Conservation (phyloP, 2,329 filamentous ascomycete species). For the Trichothecium roseum region DNA sequence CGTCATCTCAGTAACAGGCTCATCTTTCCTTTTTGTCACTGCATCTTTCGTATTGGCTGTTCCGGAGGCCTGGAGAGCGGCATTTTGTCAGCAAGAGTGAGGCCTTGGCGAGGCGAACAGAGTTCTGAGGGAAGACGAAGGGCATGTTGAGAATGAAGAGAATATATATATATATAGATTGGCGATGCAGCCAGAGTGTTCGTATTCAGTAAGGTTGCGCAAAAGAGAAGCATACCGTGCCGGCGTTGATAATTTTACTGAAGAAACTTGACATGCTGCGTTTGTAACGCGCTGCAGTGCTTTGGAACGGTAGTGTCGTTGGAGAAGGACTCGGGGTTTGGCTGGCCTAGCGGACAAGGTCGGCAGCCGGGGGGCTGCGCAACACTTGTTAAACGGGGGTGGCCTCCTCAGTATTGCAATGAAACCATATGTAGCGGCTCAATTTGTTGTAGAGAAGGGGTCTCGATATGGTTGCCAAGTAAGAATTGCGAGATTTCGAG, state of each 20-base stretch:
- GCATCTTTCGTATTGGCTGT: slow-evolving; percentile 31
- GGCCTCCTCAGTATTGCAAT: too few relatives aligned
- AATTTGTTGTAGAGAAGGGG: too few relatives aligned
- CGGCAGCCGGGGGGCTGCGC: slow-evolving; percentile 22
- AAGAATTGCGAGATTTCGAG: too few relatives aligned
- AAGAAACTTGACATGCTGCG: slow-evolving; percentile 45
- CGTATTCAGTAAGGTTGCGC: not conserved
- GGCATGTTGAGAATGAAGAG: slow-evolving; percentile 1
- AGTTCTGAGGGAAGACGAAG: slow-evolving; percentile 5
- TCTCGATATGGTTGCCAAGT: too few relatives aligned
- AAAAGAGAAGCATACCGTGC: slow-evolving; percentile 35
- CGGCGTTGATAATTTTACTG: slow-evolving; percentile 46
- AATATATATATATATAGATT: slow-evolving; percentile 1
- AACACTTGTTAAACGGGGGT: slow-evolving; percentile 21
- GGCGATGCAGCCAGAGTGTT: not conserved
- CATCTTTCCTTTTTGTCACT: slow-evolving; percentile 47
- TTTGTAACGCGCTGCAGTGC: not conserved
- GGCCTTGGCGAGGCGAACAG: slow-evolving; percentile 9
- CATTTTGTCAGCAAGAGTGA: slow-evolving; percentile 19
- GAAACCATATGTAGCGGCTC: too few relatives aligned
- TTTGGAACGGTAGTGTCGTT: slow-evolving; percentile 1
- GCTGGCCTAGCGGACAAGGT: slow-evolving; percentile 9
- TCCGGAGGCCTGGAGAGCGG: slow-evolving; percentile 29
- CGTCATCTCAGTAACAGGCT: slow-evolving; percentile 46
- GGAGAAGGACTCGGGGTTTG: slow-evolving; percentile 4